A percentile compares a stretch with the other conserved stretches of the same genome.
Conservation (phyloP, 768 basidiomycete genomes). For the Leucocoprinus leucothites region DNA sequence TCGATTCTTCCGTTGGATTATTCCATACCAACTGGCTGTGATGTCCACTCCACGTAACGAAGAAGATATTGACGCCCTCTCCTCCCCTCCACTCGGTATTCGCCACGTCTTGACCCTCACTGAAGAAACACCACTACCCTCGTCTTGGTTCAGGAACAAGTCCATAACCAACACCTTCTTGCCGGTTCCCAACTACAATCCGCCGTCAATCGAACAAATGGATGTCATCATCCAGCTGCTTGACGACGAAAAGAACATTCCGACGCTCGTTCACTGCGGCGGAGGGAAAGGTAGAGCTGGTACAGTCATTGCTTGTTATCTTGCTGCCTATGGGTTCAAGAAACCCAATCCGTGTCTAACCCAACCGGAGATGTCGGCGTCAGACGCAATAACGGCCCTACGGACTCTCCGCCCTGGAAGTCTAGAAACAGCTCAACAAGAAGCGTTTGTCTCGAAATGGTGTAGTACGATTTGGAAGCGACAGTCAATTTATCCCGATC, state of each 20-base stretch:
- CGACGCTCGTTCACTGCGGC: conserved; percentile 57
- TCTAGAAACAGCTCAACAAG: conserved; percentile 54
- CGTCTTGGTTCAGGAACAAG: conserved; percentile 44
- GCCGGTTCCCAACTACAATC: conserved; percentile 49
- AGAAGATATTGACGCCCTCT: conserved; percentile 45
- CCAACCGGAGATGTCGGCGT: conserved; percentile 46
- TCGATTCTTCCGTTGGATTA: conserved; percentile 61
- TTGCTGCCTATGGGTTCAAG: conserved; percentile 53
- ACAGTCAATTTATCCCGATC: conserved; percentile 44
- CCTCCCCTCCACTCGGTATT: conserved; percentile 46
- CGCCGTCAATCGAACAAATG: conserved; percentile 60
- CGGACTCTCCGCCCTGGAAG: conserved; percentile 54
- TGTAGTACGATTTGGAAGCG: conserved; percentile 59
- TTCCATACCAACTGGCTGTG: conserved; percentile 54
- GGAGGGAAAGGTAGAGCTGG: conserved; percentile 64
- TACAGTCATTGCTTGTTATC: conserved; percentile 57
- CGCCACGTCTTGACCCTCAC: conserved; percentile 58
- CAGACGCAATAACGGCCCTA: conserved; percentile 44
- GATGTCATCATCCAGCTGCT: conserved; percentile 49
- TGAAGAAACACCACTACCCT: conserved; percentile 48
- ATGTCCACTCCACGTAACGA: conserved; percentile 57
- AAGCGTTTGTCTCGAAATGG: conserved; percentile 56
- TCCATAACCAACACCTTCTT: conserved; percentile 51
- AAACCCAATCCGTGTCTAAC: conserved; percentile 35
- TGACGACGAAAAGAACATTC: conserved; percentile 40